Base-by-base conservation (phyloP, 306 rosid species). In the Lathyrus tuberosus region DNA sequence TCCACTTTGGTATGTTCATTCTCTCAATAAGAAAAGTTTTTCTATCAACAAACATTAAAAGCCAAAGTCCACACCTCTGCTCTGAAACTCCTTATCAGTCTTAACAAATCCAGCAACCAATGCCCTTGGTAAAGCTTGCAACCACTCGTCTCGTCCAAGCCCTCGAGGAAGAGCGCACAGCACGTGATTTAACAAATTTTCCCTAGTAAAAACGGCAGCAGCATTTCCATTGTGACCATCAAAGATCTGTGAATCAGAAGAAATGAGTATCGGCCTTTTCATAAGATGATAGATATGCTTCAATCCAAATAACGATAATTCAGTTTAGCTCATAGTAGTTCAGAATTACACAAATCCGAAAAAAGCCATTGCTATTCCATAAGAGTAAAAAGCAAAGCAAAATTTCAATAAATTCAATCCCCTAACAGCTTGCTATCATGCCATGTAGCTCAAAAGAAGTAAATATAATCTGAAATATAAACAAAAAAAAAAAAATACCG, bases 181-280 rank as follows among this genome's bases (percentile, higher is more conserved):
- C 56, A 94, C 98, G 71, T 94, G 96, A 78, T 79, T 90, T 83
- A 94, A 80, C 86, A 94, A 82, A 66, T 90, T 72, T 80, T 94
- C 98, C 79, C 83, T 85, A 0, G 96, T 77, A 72, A 53, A 94
- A 79, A 90, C 75, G 42, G 98, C 98, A 4, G 98, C 98, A 44
- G 98, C 96, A 70, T 90, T 90, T 79, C 98, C 98, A 54, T 94
- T 94, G 86, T 94, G 98, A 64, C 98, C 98, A 72, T 94, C 98
- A 87, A 90, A 90, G 75, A 94, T 86, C 98, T 94, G 85, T 68
- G 67, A 73, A 80, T 71, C 42, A 54, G 49, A 52, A 70, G 40
- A 76, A 67, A 81, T n/a, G 51, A 48, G 74, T 48, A 28, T 53
- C 52, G 9, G 61, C 67, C 62, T 71, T 70, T 53, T 49, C 37